These are phyloP conservation scores for Phytophthora pinifolia DNA, from an alignment of 352 stramenopile genomes.

Conservation along the genomic window DNA sequence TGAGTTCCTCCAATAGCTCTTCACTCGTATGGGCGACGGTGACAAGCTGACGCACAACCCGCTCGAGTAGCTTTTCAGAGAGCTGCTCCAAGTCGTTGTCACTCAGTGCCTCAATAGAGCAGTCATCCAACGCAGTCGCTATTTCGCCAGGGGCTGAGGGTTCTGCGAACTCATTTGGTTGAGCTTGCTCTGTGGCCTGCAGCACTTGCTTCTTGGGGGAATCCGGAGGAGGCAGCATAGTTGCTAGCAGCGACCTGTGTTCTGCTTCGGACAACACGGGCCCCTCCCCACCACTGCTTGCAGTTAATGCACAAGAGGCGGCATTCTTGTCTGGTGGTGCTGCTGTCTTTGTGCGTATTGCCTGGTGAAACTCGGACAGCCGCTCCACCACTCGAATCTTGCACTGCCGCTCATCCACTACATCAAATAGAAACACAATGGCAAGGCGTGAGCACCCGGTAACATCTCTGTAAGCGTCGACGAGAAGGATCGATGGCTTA, in stretches of 20 bases:
- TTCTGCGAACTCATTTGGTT: conserved; percentile 4
- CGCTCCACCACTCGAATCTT: conserved; percentile 88
- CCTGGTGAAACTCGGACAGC: conserved; percentile 80
- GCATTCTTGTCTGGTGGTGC: conserved; percentile 15
- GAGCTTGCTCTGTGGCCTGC: conserved; percentile 1
- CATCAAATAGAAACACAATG: conserved; percentile 8
- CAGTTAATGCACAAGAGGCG: neutral
- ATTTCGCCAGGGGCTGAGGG: conserved; percentile 11
- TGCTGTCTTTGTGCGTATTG: conserved; percentile 57
- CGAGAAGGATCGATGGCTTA: conserved; percentile 27
- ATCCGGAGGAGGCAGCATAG: neutral
- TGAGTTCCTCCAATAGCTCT: conserved; percentile 84
- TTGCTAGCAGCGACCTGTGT: conserved; percentile 3
- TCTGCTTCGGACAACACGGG: conserved; percentile 7
- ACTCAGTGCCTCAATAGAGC: conserved; percentile 71
- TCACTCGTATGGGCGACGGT: conserved; percentile 76
- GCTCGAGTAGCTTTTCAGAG: conserved; percentile 81
- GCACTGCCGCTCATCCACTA: conserved; percentile 86
- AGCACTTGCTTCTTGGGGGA: conserved; percentile 18
- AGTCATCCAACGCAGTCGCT: conserved; percentile 55
- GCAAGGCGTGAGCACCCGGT: conserved; percentile 3
- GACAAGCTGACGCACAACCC: conserved; percentile 80
- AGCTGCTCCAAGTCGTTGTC: conserved; percentile 79
- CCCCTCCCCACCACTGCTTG: conserved; percentile 5
- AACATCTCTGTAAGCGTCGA: neutral